phyloP scores from a whole-genome alignment of 805 yeast genomes.

The Priceomyces haplophilus region DNA sequence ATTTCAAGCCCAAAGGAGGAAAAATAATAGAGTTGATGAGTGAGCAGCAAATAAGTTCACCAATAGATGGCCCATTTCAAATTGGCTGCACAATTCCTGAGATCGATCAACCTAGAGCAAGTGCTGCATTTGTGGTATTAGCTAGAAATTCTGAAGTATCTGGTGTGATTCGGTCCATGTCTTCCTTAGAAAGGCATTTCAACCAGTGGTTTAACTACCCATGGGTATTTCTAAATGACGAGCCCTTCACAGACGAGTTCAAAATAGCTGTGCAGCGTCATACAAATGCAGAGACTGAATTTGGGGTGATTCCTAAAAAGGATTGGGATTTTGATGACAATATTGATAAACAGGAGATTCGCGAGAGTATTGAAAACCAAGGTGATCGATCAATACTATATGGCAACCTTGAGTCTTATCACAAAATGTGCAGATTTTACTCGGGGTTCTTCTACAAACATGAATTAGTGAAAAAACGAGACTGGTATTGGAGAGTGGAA shows the following conservation, averaged over 20 bases:
- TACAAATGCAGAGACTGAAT: slow-evolving; percentile 63
- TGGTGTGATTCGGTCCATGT: slow-evolving; percentile 73
- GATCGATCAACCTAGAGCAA: slow-evolving; percentile 47
- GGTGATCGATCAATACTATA: slow-evolving; percentile 84
- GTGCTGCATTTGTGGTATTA: slow-evolving; percentile 81
- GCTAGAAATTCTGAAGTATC: slow-evolving; percentile 77
- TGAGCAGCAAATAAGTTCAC: slow-evolving; percentile 11
- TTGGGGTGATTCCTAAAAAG: slow-evolving; percentile 58
- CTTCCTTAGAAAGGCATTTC: slow-evolving; percentile 78
- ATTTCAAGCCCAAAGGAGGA: too few species aligned
- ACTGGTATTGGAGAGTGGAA: slow-evolving; percentile 97
- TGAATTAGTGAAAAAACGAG: slow-evolving; percentile 62
- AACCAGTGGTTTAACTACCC: slow-evolving; percentile 94
- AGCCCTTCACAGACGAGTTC: slow-evolving; percentile 66
- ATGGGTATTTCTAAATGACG: slow-evolving; percentile 86
- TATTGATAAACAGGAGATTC: slow-evolving; percentile 41
- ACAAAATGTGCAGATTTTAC: slow-evolving; percentile 93
- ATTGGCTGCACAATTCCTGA: slow-evolving; percentile 55
- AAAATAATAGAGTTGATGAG: slow-evolving; percentile 4
- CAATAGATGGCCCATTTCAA: slow-evolving; percentile 44
- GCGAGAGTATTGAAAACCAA: slow-evolving; percentile 64
- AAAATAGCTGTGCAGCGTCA: slow-evolving; percentile 46
- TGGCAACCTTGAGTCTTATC: slow-evolving; percentile 79
- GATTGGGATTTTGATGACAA: slow-evolving; percentile 65
- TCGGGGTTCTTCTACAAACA: slow-evolving; percentile 82